Evolutionary conservation across 2,329 filamentous ascomycete species (phyloP).

Genomic region (Claviceps arundinis): DNA sequence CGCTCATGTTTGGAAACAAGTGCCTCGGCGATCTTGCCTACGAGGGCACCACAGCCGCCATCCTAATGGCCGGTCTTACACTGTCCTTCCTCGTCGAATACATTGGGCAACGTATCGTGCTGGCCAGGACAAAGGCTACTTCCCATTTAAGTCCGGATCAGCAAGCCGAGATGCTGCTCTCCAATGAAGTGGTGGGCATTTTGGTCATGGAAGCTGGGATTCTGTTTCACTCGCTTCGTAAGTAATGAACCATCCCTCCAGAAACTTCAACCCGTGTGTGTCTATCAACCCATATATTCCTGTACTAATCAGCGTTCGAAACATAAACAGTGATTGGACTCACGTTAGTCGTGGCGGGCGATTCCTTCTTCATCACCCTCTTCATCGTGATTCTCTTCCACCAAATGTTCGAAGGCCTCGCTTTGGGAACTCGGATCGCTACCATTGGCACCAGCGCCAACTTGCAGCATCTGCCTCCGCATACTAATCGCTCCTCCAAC

Average conservation of each 20-base stretch:
- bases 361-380: constrained; percentile 42
- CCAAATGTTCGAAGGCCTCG: constrained; percentile 66
- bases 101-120: constrained; percentile 45
- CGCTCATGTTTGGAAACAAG: constrained; percentile 57
- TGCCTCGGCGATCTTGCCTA: constrained; percentile 55
- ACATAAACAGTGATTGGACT: constrained; percentile 33
- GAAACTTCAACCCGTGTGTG: too few species aligned
- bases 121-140: constrained; percentile 19
- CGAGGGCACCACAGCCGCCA: constrained; percentile 55
- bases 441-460: constrained; percentile 29
- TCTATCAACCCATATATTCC: too few species aligned
- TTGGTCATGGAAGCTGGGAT: constrained; percentile 60
- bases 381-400: constrained; percentile 62
- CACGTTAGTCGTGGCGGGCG: constrained; percentile 46
- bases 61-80: constrained; percentile 63
- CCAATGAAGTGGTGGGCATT: constrained; percentile 44
- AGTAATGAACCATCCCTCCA: constrained; percentile 11
- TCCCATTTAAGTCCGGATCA: constrained; percentile 12
- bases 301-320: not conserved
- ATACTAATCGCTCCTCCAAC: constrained; percentile 6
- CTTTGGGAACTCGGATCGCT: constrained; percentile 58
- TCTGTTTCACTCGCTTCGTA: constrained; percentile 60
- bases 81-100: constrained; percentile 62
- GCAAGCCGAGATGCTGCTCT: constrained; percentile 15
- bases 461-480: constrained; percentile 9